Base-by-base conservation (phyloP, 202 grass and related monocot genomes). In the Setaria viridis region DNA sequence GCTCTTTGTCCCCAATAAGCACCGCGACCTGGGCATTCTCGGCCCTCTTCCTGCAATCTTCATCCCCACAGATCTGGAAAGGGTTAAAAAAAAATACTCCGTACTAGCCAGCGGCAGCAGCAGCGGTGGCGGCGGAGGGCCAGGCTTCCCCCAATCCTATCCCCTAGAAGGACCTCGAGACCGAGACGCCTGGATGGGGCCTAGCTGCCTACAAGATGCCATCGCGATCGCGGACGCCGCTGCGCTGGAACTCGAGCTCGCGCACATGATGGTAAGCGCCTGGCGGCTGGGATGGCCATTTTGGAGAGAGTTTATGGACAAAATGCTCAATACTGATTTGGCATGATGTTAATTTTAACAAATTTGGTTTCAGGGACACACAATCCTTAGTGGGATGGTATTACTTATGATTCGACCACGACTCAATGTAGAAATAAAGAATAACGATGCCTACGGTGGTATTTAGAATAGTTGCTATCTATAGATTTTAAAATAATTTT, bases 191-290 rank as follows among this genome's bases (percentile, higher is more conserved):
- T 55, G 13, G 67, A 95, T 66, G 57, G 47, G 42, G 7, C 78
- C 29, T 73, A 25, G 60, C 87, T 1, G 53, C 53, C 53, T 7
- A 14, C 13, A 19, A 74, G 21, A 87, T n/a, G 25, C 54, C 76
- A 17, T 65, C n/a, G 42, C 80, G 86, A 15, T 35, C 15, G 30
- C 30, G 1, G 16, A 4, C 8, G 16, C 11, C 72, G 72, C 51
- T 77, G 80, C 68, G 19, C 72, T 53, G 88, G 46, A 84, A 88
- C 7, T 88, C 76, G 50, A 87, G 60, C 29, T 88, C 89, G 60
- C 11, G 15, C 81, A 84, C 9, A 89, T 80, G 55, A 39, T 50
- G 48, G 59, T 67, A 46, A 94, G 85, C 71, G 76, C 85, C 7
- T 82, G 79, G 69, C 70, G 84, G 25, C 25, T 25, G 25, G 25